These are phyloP conservation scores for Neospora caninum DNA, from an alignment of 169 alveolate genomes.

Conservation along the genomic window DNA sequence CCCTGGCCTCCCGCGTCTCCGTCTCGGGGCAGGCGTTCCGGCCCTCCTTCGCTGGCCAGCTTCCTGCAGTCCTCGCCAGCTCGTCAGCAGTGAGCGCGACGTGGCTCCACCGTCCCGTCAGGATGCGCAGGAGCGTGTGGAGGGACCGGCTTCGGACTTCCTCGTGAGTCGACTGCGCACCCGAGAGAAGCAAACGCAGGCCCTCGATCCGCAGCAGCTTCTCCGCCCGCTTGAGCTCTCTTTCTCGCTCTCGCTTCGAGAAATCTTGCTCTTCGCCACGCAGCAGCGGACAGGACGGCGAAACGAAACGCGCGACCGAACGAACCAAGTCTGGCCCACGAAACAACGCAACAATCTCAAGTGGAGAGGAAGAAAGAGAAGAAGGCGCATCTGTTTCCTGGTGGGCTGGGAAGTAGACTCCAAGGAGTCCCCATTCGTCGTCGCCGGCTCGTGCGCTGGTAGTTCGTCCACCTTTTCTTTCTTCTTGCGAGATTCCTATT, in stretches of 20 bases:
- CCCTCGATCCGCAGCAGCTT: not conserved
- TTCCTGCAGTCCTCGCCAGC: not conserved
- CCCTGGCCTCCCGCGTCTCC: not conserved
- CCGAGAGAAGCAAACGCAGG: not conserved
- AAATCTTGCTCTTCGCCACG: not conserved
- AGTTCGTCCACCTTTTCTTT: not conserved
- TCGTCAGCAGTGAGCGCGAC: not conserved
- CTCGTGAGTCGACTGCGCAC: not conserved
- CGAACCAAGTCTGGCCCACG: not conserved
- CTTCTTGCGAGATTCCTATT: not conserved
- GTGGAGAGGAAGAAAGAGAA: not conserved
- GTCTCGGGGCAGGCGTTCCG: not conserved
- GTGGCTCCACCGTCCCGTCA: not conserved
- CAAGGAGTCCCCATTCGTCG: not conserved
- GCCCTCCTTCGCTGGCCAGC: not conserved
- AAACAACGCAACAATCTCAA: not conserved
- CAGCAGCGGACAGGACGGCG: not conserved
- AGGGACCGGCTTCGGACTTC: not conserved
- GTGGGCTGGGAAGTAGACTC: not conserved
- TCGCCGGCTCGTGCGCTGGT: not conserved
- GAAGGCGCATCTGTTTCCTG: not conserved
- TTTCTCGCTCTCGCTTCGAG: not conserved
- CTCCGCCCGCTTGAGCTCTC: not conserved
- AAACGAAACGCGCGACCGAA: not conserved
- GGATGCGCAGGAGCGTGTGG: not conserved